These are phyloP conservation scores for Mycena polygramma DNA, from an alignment of 768 basidiomycete species.

Conservation along the genomic window DNA sequence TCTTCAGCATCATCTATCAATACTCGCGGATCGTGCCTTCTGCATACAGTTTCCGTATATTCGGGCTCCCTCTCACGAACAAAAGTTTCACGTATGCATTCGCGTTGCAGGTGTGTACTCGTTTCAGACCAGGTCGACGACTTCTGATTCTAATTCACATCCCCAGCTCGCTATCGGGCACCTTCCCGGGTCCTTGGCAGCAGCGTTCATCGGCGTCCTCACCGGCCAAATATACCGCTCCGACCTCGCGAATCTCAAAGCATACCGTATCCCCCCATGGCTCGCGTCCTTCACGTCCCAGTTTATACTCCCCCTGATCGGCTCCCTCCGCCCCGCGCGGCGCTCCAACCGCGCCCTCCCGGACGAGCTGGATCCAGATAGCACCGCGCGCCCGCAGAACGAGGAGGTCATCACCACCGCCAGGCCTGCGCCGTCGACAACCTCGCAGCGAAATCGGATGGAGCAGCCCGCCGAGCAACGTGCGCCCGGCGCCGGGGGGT, in stretches of 20 bases:
- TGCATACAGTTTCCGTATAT: slow-evolving; percentile 81
- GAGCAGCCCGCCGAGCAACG: slow-evolving; percentile 9
- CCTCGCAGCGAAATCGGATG: neutral
- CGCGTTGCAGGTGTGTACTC: slow-evolving; percentile 73
- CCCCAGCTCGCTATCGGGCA: slow-evolving; percentile 76
- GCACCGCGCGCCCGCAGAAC: slow-evolving; percentile 47
- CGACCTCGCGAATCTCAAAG: slow-evolving; percentile 82
- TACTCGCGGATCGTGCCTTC: slow-evolving; percentile 83
- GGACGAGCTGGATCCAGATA: slow-evolving; percentile 54
- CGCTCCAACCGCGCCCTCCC: slow-evolving; percentile 83
- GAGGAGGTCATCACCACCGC: slow-evolving; percentile 79
- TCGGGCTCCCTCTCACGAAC: slow-evolving; percentile 80
- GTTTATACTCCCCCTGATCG: slow-evolving; percentile 77
- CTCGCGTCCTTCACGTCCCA: slow-evolving; percentile 68
- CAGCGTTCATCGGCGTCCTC: slow-evolving; percentile 74
- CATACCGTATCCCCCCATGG: slow-evolving; percentile 79
- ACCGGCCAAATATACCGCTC: slow-evolving; percentile 87
- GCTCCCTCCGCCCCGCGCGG: slow-evolving; percentile 71
- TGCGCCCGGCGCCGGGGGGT: slow-evolving; percentile 49
- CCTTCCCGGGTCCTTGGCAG: slow-evolving; percentile 73
- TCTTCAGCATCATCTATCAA: slow-evolving; percentile 89
- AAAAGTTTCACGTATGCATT: slow-evolving; percentile 82
- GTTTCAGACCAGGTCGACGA: neutral
- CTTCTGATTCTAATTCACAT: neutral
- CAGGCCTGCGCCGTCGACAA: slow-evolving; percentile 43